Evolutionary conservation across 2,329 filamentous ascomycete genomes (phyloP), one percentile per base, ranked within the genome.

Genomic region (Clarireedia hainanense): DNA sequence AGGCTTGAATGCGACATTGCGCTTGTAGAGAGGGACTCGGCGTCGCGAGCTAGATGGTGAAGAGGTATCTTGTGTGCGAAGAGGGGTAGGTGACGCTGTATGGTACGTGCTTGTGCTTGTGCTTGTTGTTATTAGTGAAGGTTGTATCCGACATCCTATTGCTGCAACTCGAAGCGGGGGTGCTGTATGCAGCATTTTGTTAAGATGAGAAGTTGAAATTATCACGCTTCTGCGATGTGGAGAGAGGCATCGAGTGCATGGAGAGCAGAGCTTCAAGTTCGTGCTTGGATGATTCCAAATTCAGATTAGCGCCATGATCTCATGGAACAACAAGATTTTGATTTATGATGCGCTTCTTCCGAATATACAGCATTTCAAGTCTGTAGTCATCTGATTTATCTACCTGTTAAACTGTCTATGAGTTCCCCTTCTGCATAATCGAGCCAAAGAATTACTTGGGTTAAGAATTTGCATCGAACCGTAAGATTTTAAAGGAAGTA

Each of bases 71-170:
- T 57, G 56, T 39, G 58, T 39, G 56, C 53, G 62, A 49, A 59
- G 57, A 43, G 61, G 57, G 51, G 58, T 52, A 27, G 65, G 58
- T 37, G 62, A 54, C n/a, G 60, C 57, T 2, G 60, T 60, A 47
- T 59, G 53, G 52, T 64, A 66, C 43, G 65, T 48, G 58, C 58
- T 63, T 34, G 63, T 56, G 23, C 20, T 20, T 20, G 65, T 48
- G 58, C 58, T 63, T 34, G 62, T 56, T 23, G 63, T 61, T 46
- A 68, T 58, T 17, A 67, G 50, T 12, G 63, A 59, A 2, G 66
- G 61, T 54, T 68, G 67, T 27, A 68, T 57, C 9, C 68, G 61
- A 51, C 66, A 67, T 63, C 66, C 58, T 34, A 67, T 60, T 42
- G 64, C 65, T 55, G 66, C 67, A 12, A 61, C 63, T 24, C 67